These are phyloP conservation scores for Falciphora oryzae DNA, from an alignment of 2,329 filamentous ascomycete genomes.

Conservation along the genomic window DNA sequence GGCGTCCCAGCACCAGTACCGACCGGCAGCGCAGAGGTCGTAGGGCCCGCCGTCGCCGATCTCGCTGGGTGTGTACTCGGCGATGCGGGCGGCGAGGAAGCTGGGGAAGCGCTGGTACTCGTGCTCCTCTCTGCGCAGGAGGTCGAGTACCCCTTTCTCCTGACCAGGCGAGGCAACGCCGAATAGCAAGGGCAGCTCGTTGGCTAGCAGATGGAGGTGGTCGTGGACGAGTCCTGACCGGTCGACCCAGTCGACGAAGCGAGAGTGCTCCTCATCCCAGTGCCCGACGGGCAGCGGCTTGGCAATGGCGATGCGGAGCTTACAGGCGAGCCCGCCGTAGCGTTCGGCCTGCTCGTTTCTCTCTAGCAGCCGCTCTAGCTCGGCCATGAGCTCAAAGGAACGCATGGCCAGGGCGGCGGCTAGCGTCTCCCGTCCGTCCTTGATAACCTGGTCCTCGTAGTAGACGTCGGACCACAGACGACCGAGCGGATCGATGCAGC, in stretches of 20 bases:
- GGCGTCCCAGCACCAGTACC: slow-evolving; percentile 16
- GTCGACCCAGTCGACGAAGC: slow-evolving; percentile 16
- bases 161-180: slow-evolving; percentile 7
- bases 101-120: slow-evolving; percentile 15
- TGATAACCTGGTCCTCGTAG: slow-evolving; percentile 16
- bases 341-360: slow-evolving; percentile 6
- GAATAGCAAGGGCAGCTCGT: slow-evolving; percentile 14
- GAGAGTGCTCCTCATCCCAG: slow-evolving; percentile 10
- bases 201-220: slow-evolving; percentile 15
- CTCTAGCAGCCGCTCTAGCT: slow-evolving; percentile 10
- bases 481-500: slow-evolving; percentile 10
- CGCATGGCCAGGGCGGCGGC: slow-evolving; percentile 12
- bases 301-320: slow-evolving; percentile 6
- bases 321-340: slow-evolving; percentile 2
- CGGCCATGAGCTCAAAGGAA: slow-evolving; percentile 12
- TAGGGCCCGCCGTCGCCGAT: slow-evolving; percentile 15
- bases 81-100: slow-evolving; percentile 13
- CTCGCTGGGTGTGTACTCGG: slow-evolving; percentile 13
- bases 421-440: slow-evolving; percentile 14
- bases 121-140: slow-evolving; percentile 8
- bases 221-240: slow-evolving; percentile 11
- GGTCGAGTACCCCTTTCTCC: slow-evolving; percentile 3
- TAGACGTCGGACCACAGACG: slow-evolving; percentile 14
- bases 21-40: slow-evolving; percentile 14
- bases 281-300: slow-evolving; percentile 12